These are phyloP conservation scores for Lentinula edodes DNA, from an alignment of 768 basidiomycete species.

Conservation along the genomic window DNA sequence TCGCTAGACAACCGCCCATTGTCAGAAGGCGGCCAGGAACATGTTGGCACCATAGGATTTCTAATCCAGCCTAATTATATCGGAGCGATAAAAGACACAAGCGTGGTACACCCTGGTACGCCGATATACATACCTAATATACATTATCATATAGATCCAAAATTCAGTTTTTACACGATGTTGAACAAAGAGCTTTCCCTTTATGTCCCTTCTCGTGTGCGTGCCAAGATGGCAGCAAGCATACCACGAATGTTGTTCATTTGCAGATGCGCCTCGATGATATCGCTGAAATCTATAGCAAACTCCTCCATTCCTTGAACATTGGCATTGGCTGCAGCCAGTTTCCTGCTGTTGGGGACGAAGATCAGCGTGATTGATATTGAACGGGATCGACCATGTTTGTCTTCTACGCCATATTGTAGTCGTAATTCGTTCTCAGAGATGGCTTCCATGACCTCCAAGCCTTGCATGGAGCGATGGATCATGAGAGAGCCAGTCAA, in stretches of 20 bases:
- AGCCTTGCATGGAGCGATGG: conserved; percentile 56
- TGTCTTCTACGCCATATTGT: conserved; percentile 46
- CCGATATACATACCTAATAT: neutral
- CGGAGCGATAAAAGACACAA: neutral
- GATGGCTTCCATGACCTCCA: conserved; percentile 51
- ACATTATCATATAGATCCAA: neutral
- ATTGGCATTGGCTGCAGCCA: conserved; percentile 56
- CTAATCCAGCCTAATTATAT: no score
- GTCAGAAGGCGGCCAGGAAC: neutral
- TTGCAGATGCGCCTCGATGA: conserved; percentile 57
- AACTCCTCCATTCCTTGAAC: conserved; percentile 44
- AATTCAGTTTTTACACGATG: no score
- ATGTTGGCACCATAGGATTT: neutral
- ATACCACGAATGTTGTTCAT: conserved; percentile 62
- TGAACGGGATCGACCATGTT: conserved; percentile 22
- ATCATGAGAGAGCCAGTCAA: conserved; percentile 62
- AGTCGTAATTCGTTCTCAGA: conserved; percentile 78
- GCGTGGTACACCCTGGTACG: neutral
- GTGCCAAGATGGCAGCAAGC: conserved; percentile 53
- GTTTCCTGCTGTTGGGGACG: conserved; percentile 58
- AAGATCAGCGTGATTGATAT: conserved; percentile 60
- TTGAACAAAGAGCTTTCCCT: neutral
- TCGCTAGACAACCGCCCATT: neutral
- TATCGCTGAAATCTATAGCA: conserved; percentile 51
- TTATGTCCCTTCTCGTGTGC: conserved; percentile 24